Conservation (phyloP, 2,329 filamentous ascomycete genomes). For the Fonsecaea pedrosoi region DNA sequence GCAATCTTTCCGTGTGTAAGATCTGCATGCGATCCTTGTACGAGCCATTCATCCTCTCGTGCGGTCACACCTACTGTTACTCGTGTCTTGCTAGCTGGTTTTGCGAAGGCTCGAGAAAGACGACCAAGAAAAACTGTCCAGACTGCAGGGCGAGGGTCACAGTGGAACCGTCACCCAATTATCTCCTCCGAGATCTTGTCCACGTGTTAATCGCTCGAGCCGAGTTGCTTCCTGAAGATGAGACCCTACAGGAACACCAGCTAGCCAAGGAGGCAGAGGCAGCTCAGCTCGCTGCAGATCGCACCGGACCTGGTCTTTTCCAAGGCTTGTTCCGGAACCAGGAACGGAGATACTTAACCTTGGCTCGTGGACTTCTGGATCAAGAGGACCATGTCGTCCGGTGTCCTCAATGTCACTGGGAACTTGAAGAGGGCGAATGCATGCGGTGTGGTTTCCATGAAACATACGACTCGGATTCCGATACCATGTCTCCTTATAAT, state of each 20-base stretch:
- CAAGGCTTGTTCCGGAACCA: slow-evolving; percentile 61
- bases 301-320: slow-evolving; percentile 66
- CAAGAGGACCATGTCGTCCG: slow-evolving; percentile 67
- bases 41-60: slow-evolving; percentile 71
- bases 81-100: slow-evolving; percentile 54
- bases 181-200: slow-evolving; percentile 69
- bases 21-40: slow-evolving; percentile 73
- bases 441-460: slow-evolving; percentile 57
- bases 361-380: slow-evolving; percentile 52
- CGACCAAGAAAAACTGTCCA: slow-evolving; percentile 68
- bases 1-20: slow-evolving; percentile 68
- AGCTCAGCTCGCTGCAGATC: slow-evolving; percentile 66
- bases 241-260: slow-evolving; percentile 67
- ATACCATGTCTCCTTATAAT: slow-evolving; percentile 18
- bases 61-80: slow-evolving; percentile 76
- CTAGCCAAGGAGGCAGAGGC: slow-evolving; percentile 66
- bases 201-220: slow-evolving; percentile 65
- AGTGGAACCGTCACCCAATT: slow-evolving; percentile 68
- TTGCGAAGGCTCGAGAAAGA: slow-evolving; percentile 36
- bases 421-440: slow-evolving; percentile 68
- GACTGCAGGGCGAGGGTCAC: slow-evolving; percentile 68
- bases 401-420: slow-evolving; percentile 68
- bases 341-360: slow-evolving; percentile 28
- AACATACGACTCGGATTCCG: slow-evolving; percentile 45
- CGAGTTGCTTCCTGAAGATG: slow-evolving; percentile 67